Conservation (phyloP, 345 rosid genomes). For the Atalantia buxifolia region DNA sequence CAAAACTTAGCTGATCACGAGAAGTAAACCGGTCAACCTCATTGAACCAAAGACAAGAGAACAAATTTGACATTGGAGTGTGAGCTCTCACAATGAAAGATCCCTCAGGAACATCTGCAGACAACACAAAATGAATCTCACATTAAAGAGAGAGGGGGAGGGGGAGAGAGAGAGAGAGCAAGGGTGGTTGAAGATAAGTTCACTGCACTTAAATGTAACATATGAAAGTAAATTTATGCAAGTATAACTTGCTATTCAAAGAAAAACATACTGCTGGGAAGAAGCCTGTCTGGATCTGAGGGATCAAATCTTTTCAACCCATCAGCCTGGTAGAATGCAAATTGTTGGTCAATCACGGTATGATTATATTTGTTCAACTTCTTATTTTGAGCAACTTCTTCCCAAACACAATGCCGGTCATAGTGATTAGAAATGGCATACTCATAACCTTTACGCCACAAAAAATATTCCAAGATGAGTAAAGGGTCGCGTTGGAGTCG, state of each 20-base stretch:
- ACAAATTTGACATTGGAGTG: conserved; percentile 95
- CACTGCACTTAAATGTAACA: background rate
- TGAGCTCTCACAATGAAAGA: conserved; percentile 92
- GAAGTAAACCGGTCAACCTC: conserved; percentile 97
- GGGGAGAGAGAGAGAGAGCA: background rate
- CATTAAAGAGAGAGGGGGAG: background rate
- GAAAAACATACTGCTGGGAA: conserved; percentile 79
- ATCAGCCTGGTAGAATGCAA: conserved; percentile 79
- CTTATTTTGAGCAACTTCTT: conserved; percentile 94
- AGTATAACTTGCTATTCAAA: background rate
- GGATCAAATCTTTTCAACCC: conserved; percentile 76
- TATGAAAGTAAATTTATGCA: background rate
- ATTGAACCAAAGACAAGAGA: conserved; percentile 98
- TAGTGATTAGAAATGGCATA: conserved; percentile 96
- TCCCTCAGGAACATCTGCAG: conserved; percentile 96
- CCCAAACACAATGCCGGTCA: conserved; percentile 95
- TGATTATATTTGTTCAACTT: conserved; percentile 93
- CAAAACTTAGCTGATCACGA: conserved; percentile 95
- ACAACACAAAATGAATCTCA: conserved; percentile 1
- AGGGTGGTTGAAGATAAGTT: background rate
- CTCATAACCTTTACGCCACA: conserved; percentile 94
- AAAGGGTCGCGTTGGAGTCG: conserved; percentile 89
- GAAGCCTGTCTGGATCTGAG: conserved; percentile 80
- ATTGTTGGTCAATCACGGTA: conserved; percentile 77
- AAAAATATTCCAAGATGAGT: conserved; percentile 77